Percentiles rank a stretch among this genome's conserved stretches.
Evolutionary conservation across 257 asterid species (phyloP).

Genomic region (Nicotiana attenuata): DNA sequence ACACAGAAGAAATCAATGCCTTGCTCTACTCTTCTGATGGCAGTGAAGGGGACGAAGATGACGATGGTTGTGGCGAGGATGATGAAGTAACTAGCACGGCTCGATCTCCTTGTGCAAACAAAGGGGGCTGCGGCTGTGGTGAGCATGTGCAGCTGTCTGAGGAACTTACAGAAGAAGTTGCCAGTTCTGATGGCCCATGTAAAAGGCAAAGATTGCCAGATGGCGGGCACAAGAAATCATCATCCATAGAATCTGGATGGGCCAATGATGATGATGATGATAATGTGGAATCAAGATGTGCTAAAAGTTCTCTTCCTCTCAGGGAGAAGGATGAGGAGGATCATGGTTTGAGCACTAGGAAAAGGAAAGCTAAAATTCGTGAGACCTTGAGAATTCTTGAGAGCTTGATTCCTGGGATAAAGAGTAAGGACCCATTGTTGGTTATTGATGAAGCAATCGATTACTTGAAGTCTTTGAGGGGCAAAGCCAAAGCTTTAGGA

Average conservation of each 20-base stretch:
- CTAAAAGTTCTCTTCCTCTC: slow-evolving; percentile 9
- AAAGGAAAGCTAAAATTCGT: slow-evolving; percentile 40
- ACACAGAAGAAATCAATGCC: slow-evolving; percentile 68
- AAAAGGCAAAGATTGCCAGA: slow-evolving; percentile 65
- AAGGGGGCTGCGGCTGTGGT: slow-evolving; percentile 14
- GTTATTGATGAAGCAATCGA: slow-evolving; percentile 61
- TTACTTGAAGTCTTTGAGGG: slow-evolving; percentile 56
- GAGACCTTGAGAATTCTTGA: slow-evolving; percentile 42
- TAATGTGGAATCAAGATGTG: slow-evolving; percentile 37
- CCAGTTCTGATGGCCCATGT: slow-evolving; percentile 39
- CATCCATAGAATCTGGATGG: slow-evolving; percentile 25
- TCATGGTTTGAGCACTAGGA: slow-evolving; percentile 17
- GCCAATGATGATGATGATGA: slow-evolving; percentile 7
- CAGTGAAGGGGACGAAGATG: slow-evolving; percentile 19
- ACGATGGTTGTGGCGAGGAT: slow-evolving; percentile 35
- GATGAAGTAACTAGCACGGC: slow-evolving; percentile 75
- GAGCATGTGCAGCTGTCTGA: slow-evolving; percentile 21
- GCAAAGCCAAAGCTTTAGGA: slow-evolving; percentile 47
- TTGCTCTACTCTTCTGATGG: slow-evolving; percentile 58
- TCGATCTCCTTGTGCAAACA: slow-evolving; percentile 30
- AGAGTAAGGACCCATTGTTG: slow-evolving; percentile 49
- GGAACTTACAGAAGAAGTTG: slow-evolving; percentile 45
- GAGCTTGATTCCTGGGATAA: slow-evolving; percentile 48
- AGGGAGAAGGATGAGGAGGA: slow-evolving; percentile 14
- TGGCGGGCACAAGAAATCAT: slow-evolving; percentile 54